These are phyloP conservation scores for Fulvia fulva DNA, from an alignment of 2,329 filamentous ascomycete genomes.

Conservation along the genomic window DNA sequence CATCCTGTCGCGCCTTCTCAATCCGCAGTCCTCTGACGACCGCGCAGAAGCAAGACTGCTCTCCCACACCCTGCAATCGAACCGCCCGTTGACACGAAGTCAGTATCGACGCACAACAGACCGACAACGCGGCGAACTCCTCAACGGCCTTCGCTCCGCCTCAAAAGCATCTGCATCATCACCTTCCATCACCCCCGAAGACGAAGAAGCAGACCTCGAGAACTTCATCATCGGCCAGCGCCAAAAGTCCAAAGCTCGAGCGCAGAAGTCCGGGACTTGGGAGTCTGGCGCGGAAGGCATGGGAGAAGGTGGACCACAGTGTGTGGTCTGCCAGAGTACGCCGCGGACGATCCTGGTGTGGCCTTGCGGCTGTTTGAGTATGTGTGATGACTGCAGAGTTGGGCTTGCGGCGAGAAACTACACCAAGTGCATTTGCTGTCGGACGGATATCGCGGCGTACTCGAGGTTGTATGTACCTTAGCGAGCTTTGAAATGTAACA, in stretches of 20 bases:
- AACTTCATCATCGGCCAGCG: conserved; percentile 55
- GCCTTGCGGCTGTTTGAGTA: conserved; percentile 90
- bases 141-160: conserved; percentile 43
- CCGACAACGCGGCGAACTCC: conserved; percentile 64
- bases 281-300: conserved; percentile 68
- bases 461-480: conserved; percentile 84
- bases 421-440: conserved; percentile 90
- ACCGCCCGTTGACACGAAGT: conserved; percentile 74
- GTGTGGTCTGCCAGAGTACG: conserved; percentile 87
- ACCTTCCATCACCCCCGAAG: conserved; percentile 40
- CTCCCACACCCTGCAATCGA: conserved; percentile 70
- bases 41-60: conserved; percentile 76
- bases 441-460: conserved; percentile 83
- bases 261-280: conserved; percentile 48
- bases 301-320: conserved; percentile 72
- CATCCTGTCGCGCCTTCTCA: conserved; percentile 70
- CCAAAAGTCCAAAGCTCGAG: conserved; percentile 41
- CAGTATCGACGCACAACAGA: conserved; percentile 67
- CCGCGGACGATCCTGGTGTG: conserved; percentile 87
- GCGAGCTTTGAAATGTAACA: neutral
- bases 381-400: conserved; percentile 93
- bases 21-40: conserved; percentile 73
- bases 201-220: conserved; percentile 58
- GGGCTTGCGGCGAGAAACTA: conserved; percentile 96
- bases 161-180: conserved; percentile 37